phyloP scores from a whole-genome alignment of 805 yeast species.

The Jamesozyma jinghongensis region DNA sequence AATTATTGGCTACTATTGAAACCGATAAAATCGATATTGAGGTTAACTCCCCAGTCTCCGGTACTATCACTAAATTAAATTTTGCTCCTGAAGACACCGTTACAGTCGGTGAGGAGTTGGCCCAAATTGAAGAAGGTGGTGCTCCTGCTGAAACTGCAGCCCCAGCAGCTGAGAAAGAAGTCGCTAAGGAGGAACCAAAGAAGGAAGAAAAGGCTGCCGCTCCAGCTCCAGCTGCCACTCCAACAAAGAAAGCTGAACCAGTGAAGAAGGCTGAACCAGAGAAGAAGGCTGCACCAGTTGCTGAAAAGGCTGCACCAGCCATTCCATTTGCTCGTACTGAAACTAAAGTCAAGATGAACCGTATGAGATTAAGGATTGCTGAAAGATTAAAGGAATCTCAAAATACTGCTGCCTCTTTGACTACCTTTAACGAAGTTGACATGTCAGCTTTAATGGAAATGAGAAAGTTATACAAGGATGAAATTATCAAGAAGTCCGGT shows the following conservation, averaged over 20 bases:
- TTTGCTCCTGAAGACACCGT: constrained; percentile 87
- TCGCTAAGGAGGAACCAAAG: constrained; percentile 7
- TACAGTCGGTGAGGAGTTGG: constrained; percentile 87
- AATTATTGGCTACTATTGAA: constrained; percentile 91
- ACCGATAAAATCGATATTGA: constrained; percentile 97
- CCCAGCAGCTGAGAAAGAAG: constrained; percentile 35
- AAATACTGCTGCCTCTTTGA: constrained; percentile 95
- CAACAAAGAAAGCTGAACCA: constrained; percentile 21
- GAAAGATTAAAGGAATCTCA: constrained; percentile 99
- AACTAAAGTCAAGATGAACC: constrained; percentile 94
- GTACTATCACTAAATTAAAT: constrained; percentile 77
- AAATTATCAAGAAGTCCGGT: constrained; percentile 86
- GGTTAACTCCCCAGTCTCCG: constrained; percentile 88
- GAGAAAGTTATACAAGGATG: constrained; percentile 96
- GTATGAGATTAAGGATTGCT: constrained; percentile 98
- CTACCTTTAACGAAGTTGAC: constrained; percentile 97
- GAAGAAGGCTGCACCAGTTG: constrained; percentile 8
- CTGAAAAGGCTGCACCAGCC: constrained; percentile 28
- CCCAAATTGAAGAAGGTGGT: constrained; percentile 71
- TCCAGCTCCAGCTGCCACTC: constrained; percentile 28
- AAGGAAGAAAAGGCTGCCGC: constrained; percentile 18
- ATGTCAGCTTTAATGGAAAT: constrained; percentile 86
- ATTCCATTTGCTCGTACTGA: constrained; percentile 71
- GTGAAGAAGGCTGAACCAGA: constrained; percentile 24
- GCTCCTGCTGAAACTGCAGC: constrained; percentile 46